phyloP scores from a whole-genome alignment of 495 filamentous ascomycete species.

The Penicillium verhagenii region DNA sequence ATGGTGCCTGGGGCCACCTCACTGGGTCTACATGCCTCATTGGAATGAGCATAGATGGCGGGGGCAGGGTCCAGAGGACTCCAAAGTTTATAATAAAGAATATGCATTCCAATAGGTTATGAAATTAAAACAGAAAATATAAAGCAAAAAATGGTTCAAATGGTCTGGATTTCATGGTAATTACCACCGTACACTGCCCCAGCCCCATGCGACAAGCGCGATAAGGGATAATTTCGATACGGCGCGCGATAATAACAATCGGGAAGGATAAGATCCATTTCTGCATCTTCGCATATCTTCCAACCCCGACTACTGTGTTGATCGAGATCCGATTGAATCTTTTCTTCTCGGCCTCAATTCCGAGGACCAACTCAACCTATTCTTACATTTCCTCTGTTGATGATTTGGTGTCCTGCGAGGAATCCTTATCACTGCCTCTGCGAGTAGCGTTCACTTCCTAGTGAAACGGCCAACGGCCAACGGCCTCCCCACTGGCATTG shows the following conservation, averaged over 20 bases:
- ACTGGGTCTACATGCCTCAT: not conserved
- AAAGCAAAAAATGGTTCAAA: not conserved
- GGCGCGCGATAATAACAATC: slow-evolving; percentile 23
- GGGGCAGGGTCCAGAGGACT: slow-evolving; percentile 3
- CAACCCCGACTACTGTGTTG: not conserved
- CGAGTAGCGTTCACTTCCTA: not conserved
- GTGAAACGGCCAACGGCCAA: not conserved
- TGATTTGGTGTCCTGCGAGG: not conserved
- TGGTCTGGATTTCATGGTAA: not conserved
- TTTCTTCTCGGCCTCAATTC: not conserved
- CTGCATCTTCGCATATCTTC: slow-evolving; percentile 15
- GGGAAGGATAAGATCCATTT: slow-evolving; percentile 21
- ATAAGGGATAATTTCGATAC: slow-evolving; percentile 25
- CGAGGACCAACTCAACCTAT: not conserved
- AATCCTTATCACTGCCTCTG: not conserved
- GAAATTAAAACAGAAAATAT: not conserved
- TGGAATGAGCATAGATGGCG: not conserved
- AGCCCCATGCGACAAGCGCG: not conserved
- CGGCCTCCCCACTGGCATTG: not conserved
- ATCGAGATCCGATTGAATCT: slow-evolving; percentile 1
- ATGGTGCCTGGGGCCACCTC: no score
- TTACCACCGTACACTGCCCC: not conserved
- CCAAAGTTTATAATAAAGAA: not conserved
- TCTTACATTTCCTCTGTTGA: slow-evolving; percentile 7
- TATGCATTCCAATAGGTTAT: slow-evolving; percentile 1